phyloP scores from a whole-genome alignment of 176 grass and related monocot genomes.

The Juncus effusus region DNA sequence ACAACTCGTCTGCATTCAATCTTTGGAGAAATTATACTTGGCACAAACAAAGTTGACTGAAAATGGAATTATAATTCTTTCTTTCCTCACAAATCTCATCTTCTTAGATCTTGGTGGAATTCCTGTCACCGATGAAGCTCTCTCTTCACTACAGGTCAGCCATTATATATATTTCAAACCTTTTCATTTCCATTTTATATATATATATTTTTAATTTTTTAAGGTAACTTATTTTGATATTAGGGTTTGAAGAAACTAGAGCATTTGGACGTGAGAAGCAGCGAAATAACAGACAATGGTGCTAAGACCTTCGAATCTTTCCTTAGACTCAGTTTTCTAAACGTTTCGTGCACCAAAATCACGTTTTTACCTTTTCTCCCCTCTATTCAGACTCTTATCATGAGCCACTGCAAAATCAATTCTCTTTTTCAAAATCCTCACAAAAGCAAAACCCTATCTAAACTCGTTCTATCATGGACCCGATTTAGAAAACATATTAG shows the following conservation, averaged over 20 bases:
- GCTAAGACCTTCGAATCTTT: conserved; percentile 41
- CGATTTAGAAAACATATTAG: conserved; percentile 37
- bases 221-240: background rate
- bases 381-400: conserved; percentile 46
- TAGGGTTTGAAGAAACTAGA: conserved; percentile 60
- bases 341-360: conserved; percentile 61
- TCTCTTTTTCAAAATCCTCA: conserved; percentile 38
- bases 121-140: conserved; percentile 42
- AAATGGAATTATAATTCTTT: conserved; percentile 55
- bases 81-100: conserved; percentile 39
- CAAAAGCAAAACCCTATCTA: conserved; percentile 30
- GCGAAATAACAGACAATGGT: conserved; percentile 51
- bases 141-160: conserved; percentile 22
- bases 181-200: background rate
- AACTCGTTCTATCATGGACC: conserved; percentile 29
- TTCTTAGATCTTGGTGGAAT: conserved; percentile 68
- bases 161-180: background rate
- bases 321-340: conserved; percentile 56
- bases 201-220: background rate
- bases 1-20: conserved; percentile 54
- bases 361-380: conserved; percentile 45
- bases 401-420: conserved; percentile 64
- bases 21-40: conserved; percentile 59
- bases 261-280: conserved; percentile 75
- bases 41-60: conserved; percentile 53